phyloP scores from a whole-genome alignment of 148 eudicot species.

The Polygonum aviculare region DNA sequence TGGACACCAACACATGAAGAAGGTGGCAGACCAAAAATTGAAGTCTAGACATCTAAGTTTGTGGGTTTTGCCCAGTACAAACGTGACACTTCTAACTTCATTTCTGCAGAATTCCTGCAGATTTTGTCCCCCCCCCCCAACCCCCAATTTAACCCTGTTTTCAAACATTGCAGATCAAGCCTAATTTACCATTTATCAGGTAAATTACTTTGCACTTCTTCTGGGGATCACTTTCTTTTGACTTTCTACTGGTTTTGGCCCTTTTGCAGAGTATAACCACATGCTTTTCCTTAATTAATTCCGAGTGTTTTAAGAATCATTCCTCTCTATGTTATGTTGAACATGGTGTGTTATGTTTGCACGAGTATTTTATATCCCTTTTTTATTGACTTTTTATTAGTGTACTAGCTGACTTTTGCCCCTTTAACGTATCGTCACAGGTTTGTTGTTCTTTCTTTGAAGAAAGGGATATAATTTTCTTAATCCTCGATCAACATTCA shows the following conservation, averaged over 20 bases:
- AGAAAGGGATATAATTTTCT: too few species aligned
- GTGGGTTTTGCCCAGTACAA: slow-evolving; percentile 1
- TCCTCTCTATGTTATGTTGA: not conserved
- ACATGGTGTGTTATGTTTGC: too few species aligned
- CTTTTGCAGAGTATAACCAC: not conserved
- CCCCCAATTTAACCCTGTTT: not conserved
- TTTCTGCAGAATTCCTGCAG: not conserved
- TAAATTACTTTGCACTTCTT: not conserved
- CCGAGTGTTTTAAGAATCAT: not conserved
- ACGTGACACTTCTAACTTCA: not conserved
- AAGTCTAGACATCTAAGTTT: not conserved
- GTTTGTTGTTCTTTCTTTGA: too few species aligned
- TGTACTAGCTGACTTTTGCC: too few species aligned
- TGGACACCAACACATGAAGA: not conserved
- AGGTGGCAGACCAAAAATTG: not conserved
- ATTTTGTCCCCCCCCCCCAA: not conserved
- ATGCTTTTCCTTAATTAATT: not conserved
- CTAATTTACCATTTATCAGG: not conserved
- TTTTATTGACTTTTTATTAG: too few species aligned
- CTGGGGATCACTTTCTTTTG: not conserved
- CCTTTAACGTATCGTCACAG: too few species aligned
- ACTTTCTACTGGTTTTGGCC: not conserved
- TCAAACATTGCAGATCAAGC: not conserved
- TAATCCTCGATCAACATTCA: too few species aligned
- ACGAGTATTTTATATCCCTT: too few species aligned